phyloP scores from a whole-genome alignment of 2,329 filamentous ascomycete species.

The Aspergillus sojae region DNA sequence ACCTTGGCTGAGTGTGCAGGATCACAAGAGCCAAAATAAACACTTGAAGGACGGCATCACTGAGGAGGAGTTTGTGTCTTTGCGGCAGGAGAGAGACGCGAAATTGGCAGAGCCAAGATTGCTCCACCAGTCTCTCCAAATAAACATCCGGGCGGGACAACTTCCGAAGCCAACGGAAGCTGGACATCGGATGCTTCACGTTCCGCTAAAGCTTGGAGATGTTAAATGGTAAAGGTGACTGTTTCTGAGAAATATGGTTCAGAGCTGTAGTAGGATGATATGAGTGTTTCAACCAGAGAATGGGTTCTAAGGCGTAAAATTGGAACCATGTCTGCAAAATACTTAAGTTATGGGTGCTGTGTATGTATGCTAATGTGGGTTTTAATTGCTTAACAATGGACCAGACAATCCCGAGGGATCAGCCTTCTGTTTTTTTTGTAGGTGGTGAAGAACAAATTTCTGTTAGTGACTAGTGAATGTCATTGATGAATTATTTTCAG shows the following conservation, averaged over 20 bases:
- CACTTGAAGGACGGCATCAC: constrained; percentile 49
- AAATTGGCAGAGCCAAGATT: constrained; percentile 49
- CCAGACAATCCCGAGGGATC: background rate
- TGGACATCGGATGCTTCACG: constrained; percentile 32
- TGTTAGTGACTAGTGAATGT: background rate
- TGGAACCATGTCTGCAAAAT: background rate
- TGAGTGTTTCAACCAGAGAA: background rate
- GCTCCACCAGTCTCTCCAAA: constrained; percentile 55
- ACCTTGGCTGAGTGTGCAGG: constrained; percentile 49
- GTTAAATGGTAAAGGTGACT: constrained; percentile 23
- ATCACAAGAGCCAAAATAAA: constrained; percentile 52
- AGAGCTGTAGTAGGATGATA: background rate
- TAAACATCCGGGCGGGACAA: constrained; percentile 55
- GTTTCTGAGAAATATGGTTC: background rate
- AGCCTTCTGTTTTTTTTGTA: background rate
- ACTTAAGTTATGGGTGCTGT: background rate
- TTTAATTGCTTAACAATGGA: background rate
- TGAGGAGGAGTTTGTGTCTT: constrained; percentile 50
- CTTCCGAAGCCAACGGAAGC: constrained; percentile 39
- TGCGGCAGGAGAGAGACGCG: constrained; percentile 49
- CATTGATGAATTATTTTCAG: background rate
- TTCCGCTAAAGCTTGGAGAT: constrained; percentile 32
- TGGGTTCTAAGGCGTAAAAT: background rate
- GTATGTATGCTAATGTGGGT: background rate
- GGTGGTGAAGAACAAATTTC: background rate